Conservation (phyloP, 1,139 yeast species). For the Protomyces inundatus region DNA sequence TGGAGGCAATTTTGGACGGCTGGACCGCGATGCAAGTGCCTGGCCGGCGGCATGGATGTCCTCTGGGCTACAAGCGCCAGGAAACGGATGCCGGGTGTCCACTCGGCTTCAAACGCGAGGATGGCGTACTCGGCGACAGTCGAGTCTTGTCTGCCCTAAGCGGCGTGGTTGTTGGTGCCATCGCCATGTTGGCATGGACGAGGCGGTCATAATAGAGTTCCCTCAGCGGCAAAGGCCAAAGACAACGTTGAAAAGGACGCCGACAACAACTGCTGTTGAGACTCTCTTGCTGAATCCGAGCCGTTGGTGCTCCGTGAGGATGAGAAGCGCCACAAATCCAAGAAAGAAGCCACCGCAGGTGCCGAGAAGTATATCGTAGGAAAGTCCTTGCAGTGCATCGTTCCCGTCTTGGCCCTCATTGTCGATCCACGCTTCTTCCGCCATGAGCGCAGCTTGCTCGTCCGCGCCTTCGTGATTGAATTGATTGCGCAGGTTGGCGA, state of each 20-base stretch:
- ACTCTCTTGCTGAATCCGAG: not conserved
- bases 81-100: constrained; percentile 24
- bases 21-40: constrained; percentile 17
- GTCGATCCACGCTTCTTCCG: constrained; percentile 14
- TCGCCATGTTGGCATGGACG: constrained; percentile 3
- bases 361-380: constrained; percentile 13
- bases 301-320: not conserved
- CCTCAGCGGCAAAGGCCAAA: not conserved
- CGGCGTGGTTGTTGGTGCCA: constrained; percentile 10
- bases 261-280: not conserved
- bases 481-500: constrained; percentile 18
- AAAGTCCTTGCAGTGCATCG: not conserved
- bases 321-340: constrained; percentile 4
- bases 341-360: constrained; percentile 7
- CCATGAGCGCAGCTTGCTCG: not conserved
- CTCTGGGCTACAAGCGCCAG: constrained; percentile 17
- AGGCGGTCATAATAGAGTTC: not conserved
- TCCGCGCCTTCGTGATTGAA: constrained; percentile 4
- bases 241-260: not conserved
- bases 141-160: constrained; percentile 9
- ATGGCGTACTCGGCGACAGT: constrained; percentile 11
- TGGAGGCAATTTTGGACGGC: constrained; percentile 26
- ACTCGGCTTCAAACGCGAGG: constrained; percentile 22
- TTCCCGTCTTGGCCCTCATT: not conserved
- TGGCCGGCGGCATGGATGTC: constrained; percentile 16